These are phyloP conservation scores for Syzygium aromaticum DNA, from an alignment of 345 rosid species.

Conservation along the genomic window DNA sequence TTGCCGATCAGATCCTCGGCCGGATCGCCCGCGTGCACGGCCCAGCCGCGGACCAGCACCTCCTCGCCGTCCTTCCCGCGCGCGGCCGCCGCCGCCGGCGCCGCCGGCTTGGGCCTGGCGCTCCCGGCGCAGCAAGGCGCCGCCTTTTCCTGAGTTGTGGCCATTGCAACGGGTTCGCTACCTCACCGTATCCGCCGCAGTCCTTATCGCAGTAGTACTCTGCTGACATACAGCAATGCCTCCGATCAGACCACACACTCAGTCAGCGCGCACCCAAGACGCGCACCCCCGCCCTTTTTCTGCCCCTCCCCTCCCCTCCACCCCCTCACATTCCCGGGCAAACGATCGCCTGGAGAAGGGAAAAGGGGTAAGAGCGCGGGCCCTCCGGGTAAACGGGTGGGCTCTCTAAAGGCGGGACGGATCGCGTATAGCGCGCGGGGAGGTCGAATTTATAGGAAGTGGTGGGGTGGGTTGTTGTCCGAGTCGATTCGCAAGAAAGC, in stretches of 20 bases:
- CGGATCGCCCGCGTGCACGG: conserved; percentile 12
- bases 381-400: not conserved
- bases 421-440: not conserved
- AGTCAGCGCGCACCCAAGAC: not conserved
- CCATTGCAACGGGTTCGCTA: conserved; percentile 55
- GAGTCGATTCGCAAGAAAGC: not conserved
- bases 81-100: not conserved
- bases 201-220: conserved; percentile 14
- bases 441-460: not conserved
- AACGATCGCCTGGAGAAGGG: not conserved
- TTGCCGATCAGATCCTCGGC: conserved; percentile 21
- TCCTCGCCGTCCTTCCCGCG: not conserved
- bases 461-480: not conserved
- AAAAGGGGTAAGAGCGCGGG: not conserved
- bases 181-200: conserved; percentile 17
- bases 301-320: not conserved
- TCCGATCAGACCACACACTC: not conserved
- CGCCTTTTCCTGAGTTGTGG: conserved; percentile 63
- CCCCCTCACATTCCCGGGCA: not conserved
- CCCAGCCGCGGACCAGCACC: conserved; percentile 27
- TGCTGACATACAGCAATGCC: conserved; percentile 48
- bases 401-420: not conserved
- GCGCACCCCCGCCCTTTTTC: not conserved
- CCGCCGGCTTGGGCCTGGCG: not conserved
- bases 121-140: conserved; percentile 33